These are phyloP conservation scores for Trichophyton schoenleinii DNA, from an alignment of 2,329 filamentous ascomycete species.

Conservation along the genomic window DNA sequence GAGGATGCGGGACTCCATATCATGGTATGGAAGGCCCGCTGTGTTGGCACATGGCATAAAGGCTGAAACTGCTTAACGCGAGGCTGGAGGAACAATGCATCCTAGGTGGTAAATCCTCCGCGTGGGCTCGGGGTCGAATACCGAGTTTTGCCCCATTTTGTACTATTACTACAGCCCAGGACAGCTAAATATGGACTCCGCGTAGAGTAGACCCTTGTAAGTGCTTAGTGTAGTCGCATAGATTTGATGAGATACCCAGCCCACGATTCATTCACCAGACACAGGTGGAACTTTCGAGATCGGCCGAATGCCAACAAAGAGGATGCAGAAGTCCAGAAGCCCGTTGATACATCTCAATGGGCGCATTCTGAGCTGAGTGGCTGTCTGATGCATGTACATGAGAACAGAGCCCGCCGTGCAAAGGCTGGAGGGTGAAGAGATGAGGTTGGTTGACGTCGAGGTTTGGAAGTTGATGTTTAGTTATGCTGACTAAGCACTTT, in stretches of 20 bases:
- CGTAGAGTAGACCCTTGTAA: neutral
- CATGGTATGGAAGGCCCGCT: neutral
- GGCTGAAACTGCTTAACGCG: neutral
- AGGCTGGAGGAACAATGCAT: neutral
- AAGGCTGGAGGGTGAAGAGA: neutral
- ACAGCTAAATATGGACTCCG: slow-evolving; percentile 1
- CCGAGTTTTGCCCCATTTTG: slow-evolving; percentile 1
- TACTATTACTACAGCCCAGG: neutral
- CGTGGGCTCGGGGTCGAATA: slow-evolving; percentile 2
- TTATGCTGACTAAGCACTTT: neutral
- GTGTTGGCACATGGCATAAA: neutral
- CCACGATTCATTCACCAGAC: neutral
- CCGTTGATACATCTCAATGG: neutral
- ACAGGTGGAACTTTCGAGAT: neutral
- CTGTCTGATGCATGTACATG: neutral
- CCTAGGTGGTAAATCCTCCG: slow-evolving; percentile 1
- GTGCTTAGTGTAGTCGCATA: too few species aligned
- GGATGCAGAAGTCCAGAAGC: neutral
- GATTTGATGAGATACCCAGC: neutral
- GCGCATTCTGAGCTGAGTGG: neutral
- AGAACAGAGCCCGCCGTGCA: neutral
- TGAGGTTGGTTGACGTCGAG: neutral
- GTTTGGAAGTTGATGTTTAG: neutral
- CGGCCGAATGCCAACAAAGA: neutral
- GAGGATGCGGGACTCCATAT: neutral